These are phyloP conservation scores for Rhododendron vialii DNA, from an alignment of 148 eudicot genomes.

Conservation along the genomic window DNA sequence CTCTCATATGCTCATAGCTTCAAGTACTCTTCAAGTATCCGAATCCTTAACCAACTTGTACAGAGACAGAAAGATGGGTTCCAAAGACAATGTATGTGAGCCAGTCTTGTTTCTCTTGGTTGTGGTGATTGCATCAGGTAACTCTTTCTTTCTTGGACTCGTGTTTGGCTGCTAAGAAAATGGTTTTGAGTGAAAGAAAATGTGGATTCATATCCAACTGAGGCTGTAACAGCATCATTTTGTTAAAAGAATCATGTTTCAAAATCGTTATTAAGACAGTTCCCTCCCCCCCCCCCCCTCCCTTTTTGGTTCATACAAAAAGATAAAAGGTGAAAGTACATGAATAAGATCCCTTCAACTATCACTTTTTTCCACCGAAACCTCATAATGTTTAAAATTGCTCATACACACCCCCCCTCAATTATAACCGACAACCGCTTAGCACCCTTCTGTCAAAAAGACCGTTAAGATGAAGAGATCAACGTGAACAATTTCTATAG, in stretches of 20 bases:
- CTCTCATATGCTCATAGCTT: background rate
- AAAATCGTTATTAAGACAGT: too few relatives aligned
- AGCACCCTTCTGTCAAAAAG: too few relatives aligned
- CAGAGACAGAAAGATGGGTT: conserved; percentile 12
- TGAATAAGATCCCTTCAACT: too few relatives aligned
- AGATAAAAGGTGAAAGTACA: too few relatives aligned
- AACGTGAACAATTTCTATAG: too few relatives aligned
- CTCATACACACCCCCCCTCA: too few relatives aligned
- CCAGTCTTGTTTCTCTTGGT: background rate
- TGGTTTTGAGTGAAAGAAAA: background rate
- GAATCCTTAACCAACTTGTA: background rate
- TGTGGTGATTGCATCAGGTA: conserved; percentile 14
- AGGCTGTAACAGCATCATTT: background rate
- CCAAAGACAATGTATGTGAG: background rate
- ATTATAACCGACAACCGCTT: too few relatives aligned
- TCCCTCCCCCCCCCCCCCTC: too few relatives aligned
- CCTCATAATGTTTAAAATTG: too few relatives aligned
- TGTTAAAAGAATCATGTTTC: background rate
- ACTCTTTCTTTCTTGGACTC: background rate
- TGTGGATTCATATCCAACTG: background rate
- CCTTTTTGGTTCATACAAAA: too few relatives aligned
- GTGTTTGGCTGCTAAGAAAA: background rate
- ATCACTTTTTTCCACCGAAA: too few relatives aligned
- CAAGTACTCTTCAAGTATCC: background rate
- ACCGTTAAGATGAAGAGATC: too few relatives aligned